Conservation (phyloP, 2,329 filamentous ascomycete genomes). For the Aspergillus sp. region DNA sequence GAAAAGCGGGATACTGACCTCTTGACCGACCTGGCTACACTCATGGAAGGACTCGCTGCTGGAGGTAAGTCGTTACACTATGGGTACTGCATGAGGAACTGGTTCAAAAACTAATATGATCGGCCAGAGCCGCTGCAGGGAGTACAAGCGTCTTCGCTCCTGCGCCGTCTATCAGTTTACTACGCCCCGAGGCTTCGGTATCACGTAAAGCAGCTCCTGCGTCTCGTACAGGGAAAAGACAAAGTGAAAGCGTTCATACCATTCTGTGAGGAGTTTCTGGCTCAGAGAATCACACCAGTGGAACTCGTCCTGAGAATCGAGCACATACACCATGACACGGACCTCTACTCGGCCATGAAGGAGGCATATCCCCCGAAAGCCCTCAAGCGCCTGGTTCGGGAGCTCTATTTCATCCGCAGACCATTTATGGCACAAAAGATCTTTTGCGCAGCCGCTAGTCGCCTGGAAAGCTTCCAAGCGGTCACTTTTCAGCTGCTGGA, state of each 20-base stretch:
- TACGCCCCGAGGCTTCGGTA: not conserved
- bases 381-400: not conserved
- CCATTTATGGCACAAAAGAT: not conserved
- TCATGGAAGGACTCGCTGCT: not conserved
- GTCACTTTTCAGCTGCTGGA: not conserved
- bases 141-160: no score
- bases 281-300: not conserved
- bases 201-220: not conserved
- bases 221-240: not conserved
- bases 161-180: not conserved
- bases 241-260: not conserved
- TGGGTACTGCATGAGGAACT: no score
- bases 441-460: not conserved
- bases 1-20: not conserved
- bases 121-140: no score
- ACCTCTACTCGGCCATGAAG: not conserved
- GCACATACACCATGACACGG: not conserved
- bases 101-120: no score
- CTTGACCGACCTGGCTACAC: not conserved
- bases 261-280: not conserved
- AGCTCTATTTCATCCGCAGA: not conserved
- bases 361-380: not conserved
- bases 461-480: not conserved
- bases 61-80: no score
- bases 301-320: not conserved